These are phyloP conservation scores for Populus nigra DNA, from an alignment of 345 rosid species.

Conservation along the genomic window DNA sequence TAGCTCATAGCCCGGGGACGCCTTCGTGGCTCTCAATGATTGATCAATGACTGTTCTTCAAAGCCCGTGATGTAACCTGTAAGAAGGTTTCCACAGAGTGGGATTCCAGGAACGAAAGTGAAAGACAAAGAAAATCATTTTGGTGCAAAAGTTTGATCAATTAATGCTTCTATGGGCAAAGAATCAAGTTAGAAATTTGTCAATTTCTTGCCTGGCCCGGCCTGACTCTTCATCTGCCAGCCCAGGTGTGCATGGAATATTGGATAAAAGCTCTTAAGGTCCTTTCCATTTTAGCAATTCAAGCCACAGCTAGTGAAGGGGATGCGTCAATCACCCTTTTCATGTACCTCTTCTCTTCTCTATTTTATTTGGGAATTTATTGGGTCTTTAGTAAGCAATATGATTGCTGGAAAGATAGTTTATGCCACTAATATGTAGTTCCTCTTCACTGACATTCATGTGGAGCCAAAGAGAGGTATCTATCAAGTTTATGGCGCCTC, in stretches of 20 bases:
- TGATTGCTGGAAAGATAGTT: not conserved
- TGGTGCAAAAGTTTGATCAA: not conserved
- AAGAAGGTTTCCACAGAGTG: no score
- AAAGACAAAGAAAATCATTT: not conserved
- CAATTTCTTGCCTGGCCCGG: not conserved
- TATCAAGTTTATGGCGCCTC: no score
- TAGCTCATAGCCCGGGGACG: no score
- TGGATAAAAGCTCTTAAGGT: not conserved
- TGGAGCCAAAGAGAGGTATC: no score
- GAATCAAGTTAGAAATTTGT: not conserved
- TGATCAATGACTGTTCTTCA: not conserved
- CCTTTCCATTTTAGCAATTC: not conserved
- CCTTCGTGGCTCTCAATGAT: not conserved
- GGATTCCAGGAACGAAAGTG: not conserved
- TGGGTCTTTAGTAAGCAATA: not conserved
- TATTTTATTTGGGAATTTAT: not conserved
- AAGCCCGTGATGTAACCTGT: not conserved
- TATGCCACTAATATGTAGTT: not conserved
- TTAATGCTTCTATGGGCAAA: not conserved
- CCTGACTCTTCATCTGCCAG: not conserved
- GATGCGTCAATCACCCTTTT: not conserved
- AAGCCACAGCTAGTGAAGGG: not conserved
- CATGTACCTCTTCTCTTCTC: not conserved
- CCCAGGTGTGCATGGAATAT: not conserved
- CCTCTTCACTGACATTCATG: not conserved